phyloP scores from a whole-genome alignment of 2,329 filamentous ascomycete genomes.

The Botrytis hyacinthi region DNA sequence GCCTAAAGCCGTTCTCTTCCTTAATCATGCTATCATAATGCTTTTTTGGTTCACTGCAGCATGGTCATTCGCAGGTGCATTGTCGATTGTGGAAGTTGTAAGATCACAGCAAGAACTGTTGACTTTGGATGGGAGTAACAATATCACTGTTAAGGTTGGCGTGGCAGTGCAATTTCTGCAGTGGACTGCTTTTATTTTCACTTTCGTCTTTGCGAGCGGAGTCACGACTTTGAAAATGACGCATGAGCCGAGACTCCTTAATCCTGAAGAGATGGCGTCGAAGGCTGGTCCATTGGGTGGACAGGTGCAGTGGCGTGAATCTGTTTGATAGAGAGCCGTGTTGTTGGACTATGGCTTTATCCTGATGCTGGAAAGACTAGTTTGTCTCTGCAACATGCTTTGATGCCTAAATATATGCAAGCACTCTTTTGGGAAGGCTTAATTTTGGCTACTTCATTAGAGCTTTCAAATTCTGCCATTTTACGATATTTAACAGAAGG shows the following conservation, averaged over 20 bases:
- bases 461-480: background rate
- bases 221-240: background rate
- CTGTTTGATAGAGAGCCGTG: background rate
- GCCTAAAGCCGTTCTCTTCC: background rate
- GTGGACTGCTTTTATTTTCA: constrained; percentile 14
- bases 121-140: background rate
- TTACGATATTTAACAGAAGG: fast-evolving
- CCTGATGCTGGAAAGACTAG: background rate
- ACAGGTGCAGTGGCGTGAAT: background rate
- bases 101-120: constrained; percentile 11
- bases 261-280: background rate
- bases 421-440: fast-evolving
- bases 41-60: constrained; percentile 11
- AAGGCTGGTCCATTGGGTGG: background rate
- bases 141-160: constrained; percentile 1
- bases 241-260: background rate
- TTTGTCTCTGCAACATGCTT: background rate
- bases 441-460: background rate
- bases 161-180: background rate
- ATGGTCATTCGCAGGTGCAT: background rate
- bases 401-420: background rate
- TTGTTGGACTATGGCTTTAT: background rate
- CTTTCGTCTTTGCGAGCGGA: background rate
- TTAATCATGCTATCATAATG: background rate
- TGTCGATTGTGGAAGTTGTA: background rate